These are phyloP conservation scores for Meripilus lineatus DNA, from an alignment of 1,284 basidiomycete species.

Conservation along the genomic window DNA sequence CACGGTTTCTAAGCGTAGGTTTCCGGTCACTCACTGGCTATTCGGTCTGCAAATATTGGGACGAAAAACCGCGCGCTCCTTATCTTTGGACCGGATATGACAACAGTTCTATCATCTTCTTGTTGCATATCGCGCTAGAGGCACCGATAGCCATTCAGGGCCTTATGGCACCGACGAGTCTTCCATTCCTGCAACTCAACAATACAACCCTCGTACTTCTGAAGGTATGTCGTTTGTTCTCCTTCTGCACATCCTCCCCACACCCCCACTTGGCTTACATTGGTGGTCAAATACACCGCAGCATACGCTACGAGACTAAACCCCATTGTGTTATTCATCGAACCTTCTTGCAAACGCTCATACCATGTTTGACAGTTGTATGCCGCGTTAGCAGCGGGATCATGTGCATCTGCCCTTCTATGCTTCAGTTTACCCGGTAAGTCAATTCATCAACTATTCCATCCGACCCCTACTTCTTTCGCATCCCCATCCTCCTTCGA, in stretches of 20 bases:
- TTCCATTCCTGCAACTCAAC: constrained; percentile 75
- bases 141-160: constrained; percentile 72
- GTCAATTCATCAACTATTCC: constrained; percentile 7
- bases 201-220: constrained; percentile 74
- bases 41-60: too few species aligned
- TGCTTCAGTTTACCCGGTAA: constrained; percentile 65
- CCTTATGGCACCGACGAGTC: constrained; percentile 51
- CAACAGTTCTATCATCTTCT: constrained; percentile 65
- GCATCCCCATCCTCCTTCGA: neutral
- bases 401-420: constrained; percentile 55
- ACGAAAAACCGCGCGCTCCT: too few species aligned
- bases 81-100: too few species aligned
- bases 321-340: neutral
- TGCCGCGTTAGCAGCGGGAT: constrained; percentile 50
- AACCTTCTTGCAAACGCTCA: neutral
- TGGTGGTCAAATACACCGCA: too few species aligned
- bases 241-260: neutral
- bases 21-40: too few species aligned
- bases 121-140: constrained; percentile 75
- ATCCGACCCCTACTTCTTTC: neutral
- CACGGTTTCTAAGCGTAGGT: too few species aligned
- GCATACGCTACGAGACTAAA: too few species aligned
- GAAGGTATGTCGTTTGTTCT: constrained; percentile 48
- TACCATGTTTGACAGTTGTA: constrained; percentile 44
- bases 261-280: too few species aligned